Evolutionary conservation across 1,284 basidiomycete genomes (phyloP).

Genomic region (Microbotryum silenes-acaulis): DNA sequence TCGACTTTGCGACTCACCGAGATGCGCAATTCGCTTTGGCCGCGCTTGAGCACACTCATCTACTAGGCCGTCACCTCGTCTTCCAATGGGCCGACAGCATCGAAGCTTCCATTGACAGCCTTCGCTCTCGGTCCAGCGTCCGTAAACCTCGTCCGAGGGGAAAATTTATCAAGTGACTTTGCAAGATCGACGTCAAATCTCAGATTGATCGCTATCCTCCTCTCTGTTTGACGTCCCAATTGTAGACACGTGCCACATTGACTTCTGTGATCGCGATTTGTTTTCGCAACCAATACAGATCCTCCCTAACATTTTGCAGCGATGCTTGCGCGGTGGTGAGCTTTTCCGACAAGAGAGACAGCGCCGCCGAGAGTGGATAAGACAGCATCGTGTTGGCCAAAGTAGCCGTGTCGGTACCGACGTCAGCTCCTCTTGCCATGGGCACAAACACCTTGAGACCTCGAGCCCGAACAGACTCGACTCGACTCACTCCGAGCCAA

Average conservation of each 20-base stretch:
- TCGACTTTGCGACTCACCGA: conserved; percentile 78
- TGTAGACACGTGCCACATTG: conserved; percentile 92
- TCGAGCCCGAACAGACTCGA: conserved; percentile 15
- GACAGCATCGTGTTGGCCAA: conserved; percentile 97
- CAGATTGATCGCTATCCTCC: conserved; percentile 44
- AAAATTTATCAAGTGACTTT: background rate
- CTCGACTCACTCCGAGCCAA: conserved; percentile 81
- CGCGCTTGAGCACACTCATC: conserved; percentile 83
- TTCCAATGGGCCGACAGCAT: conserved; percentile 73
- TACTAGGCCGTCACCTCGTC: conserved; percentile 88
- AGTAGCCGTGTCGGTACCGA: background rate
- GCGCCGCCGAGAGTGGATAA: conserved; percentile 77
- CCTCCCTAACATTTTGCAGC: conserved; percentile 66
- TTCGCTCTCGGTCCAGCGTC: conserved; percentile 42
- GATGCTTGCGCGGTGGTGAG: conserved; percentile 64
- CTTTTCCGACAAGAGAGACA: conserved; percentile 69
- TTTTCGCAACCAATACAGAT: conserved; percentile 87
- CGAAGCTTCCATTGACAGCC: too few species aligned
- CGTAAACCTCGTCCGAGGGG: background rate
- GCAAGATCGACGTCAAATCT: conserved; percentile 33
- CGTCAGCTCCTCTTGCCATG: conserved; percentile 5
- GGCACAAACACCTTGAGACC: background rate
- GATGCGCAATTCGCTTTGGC: conserved; percentile 81
- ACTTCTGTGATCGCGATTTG: conserved; percentile 98
- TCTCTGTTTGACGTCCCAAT: conserved; percentile 75